Percentiles rank a stretch among this genome's conserved stretches.
These are phyloP conservation scores for Ogataea haglerorum DNA, from an alignment of 805 yeast species.

Conservation along the genomic window DNA sequence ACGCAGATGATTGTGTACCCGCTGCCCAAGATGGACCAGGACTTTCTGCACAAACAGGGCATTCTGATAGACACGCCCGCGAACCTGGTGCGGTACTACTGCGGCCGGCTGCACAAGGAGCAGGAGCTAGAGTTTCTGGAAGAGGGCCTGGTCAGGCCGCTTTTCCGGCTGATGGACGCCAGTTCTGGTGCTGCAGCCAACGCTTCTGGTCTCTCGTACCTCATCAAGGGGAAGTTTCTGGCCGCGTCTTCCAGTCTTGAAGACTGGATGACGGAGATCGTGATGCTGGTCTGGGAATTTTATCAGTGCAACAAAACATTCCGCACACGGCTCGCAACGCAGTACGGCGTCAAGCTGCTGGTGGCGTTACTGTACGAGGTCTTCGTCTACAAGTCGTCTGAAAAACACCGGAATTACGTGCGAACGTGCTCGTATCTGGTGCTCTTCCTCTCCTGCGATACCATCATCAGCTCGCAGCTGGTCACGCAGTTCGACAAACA, in stretches of 20 bases:
- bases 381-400: constrained; percentile 41
- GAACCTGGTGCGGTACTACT: constrained; percentile 48
- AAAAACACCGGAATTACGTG: constrained; percentile 40
- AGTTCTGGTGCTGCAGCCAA: constrained; percentile 14
- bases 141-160: constrained; percentile 43
- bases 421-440: constrained; percentile 51
- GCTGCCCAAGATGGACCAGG: constrained; percentile 45
- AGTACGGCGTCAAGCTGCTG: constrained; percentile 48
- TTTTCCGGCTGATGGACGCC: constrained; percentile 41
- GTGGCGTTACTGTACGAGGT: constrained; percentile 57
- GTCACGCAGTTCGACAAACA: constrained; percentile 43
- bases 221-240: constrained; percentile 25
- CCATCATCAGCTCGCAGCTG: constrained; percentile 36
- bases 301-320: constrained; percentile 67
- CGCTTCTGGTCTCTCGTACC: constrained; percentile 22
- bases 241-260: constrained; percentile 20
- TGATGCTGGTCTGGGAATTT: constrained; percentile 71
- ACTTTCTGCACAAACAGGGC: constrained; percentile 35
- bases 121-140: constrained; percentile 51
- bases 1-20: constrained; percentile 61
- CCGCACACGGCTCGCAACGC: constrained; percentile 41
- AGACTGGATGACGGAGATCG: constrained; percentile 55
- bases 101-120: constrained; percentile 53
- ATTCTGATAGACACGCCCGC: constrained; percentile 34
- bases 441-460: constrained; percentile 43